These are phyloP conservation scores for Penicillium riverlandense DNA, from an alignment of 495 filamentous ascomycete species.

Conservation along the genomic window DNA sequence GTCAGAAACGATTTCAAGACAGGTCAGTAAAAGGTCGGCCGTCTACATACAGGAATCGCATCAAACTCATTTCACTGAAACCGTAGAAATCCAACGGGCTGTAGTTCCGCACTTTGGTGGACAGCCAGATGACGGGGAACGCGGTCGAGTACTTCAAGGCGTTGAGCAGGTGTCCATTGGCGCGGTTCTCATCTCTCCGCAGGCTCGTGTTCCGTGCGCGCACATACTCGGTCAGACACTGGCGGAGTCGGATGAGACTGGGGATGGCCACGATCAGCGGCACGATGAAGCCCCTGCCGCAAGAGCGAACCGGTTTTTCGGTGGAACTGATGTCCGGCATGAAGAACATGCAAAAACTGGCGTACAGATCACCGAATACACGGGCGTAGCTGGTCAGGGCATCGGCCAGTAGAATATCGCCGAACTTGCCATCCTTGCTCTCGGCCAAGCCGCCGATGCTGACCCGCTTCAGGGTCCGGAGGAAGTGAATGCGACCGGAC, in stretches of 20 bases:
- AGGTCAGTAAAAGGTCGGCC: no score
- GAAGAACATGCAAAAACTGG: constrained; percentile 87
- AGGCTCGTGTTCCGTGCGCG: constrained; percentile 53
- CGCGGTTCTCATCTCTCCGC: constrained; percentile 48
- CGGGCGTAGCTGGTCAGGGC: constrained; percentile 91
- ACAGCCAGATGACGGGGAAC: constrained; percentile 82
- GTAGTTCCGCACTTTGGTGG: constrained; percentile 64
- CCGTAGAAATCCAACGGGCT: constrained; percentile 45
- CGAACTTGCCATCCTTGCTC: constrained; percentile 79
- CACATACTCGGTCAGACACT: constrained; percentile 83
- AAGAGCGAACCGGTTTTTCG: constrained; percentile 68
- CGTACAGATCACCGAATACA: constrained; percentile 81
- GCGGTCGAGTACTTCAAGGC: constrained; percentile 86
- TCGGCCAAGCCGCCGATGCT: constrained; percentile 74
- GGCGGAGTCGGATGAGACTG: constrained; percentile 76
- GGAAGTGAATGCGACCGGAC: constrained; percentile 67
- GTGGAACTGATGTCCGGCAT: constrained; percentile 60
- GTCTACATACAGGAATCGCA: constrained; percentile 41
- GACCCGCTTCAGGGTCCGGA: constrained; percentile 64
- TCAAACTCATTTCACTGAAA: constrained; percentile 49
- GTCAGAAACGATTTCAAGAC: no score
- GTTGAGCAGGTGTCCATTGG: constrained; percentile 83
- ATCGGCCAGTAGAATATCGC: constrained; percentile 90
- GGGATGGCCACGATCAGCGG: constrained; percentile 77
- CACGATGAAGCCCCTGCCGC: constrained; percentile 67